A percentile compares a stretch with the other conserved stretches of the same genome.
Evolutionary conservation across 176 grass and related monocot genomes (phyloP).

Genomic region (Lolium perenne): DNA sequence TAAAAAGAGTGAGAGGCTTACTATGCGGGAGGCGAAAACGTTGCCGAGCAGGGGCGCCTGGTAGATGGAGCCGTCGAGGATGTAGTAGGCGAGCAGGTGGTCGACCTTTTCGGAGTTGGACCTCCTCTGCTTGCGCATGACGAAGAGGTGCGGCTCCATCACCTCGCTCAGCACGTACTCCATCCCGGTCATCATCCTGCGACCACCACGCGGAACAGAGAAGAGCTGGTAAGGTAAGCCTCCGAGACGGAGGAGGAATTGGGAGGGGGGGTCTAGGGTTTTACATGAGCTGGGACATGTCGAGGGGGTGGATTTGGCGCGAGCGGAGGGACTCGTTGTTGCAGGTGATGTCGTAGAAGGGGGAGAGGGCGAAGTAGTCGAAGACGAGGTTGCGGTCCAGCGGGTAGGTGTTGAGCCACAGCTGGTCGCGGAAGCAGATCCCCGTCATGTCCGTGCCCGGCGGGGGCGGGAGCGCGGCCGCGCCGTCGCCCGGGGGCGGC

Average conservation of each 20-base stretch:
- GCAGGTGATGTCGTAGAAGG: slow-evolving; percentile 96
- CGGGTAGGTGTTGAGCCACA: slow-evolving; percentile 95
- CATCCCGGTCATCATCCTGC: slow-evolving; percentile 92
- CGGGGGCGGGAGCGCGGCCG: slow-evolving; percentile 54
- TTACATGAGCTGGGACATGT: slow-evolving; percentile 89
- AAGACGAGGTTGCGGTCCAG: slow-evolving; percentile 99
- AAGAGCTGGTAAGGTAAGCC: background rate
- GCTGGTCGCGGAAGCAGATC: slow-evolving; percentile 98
- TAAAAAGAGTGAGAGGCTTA: slow-evolving; percentile 30
- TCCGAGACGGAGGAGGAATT: background rate
- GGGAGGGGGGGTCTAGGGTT: background rate
- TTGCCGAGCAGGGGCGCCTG: slow-evolving; percentile 96
- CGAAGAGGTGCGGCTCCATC: slow-evolving; percentile 96
- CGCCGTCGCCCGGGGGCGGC: slow-evolving; percentile 52
- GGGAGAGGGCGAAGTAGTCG: slow-evolving; percentile 97
- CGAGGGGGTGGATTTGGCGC: slow-evolving; percentile 95
- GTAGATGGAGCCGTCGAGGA: slow-evolving; percentile 97
- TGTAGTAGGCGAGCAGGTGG: slow-evolving; percentile 84
- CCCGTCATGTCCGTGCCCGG: slow-evolving; percentile 99
- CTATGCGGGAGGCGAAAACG: slow-evolving; percentile 92
- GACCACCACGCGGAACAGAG: background rate
- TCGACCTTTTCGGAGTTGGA: slow-evolving; percentile 71
- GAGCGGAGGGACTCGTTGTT: slow-evolving; percentile 91
- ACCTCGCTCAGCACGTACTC: slow-evolving; percentile 93
- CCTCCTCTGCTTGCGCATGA: slow-evolving; percentile 95